phyloP scores from a whole-genome alignment of 1,284 basidiomycete species.

The Lentinula novae-zelandiae region DNA sequence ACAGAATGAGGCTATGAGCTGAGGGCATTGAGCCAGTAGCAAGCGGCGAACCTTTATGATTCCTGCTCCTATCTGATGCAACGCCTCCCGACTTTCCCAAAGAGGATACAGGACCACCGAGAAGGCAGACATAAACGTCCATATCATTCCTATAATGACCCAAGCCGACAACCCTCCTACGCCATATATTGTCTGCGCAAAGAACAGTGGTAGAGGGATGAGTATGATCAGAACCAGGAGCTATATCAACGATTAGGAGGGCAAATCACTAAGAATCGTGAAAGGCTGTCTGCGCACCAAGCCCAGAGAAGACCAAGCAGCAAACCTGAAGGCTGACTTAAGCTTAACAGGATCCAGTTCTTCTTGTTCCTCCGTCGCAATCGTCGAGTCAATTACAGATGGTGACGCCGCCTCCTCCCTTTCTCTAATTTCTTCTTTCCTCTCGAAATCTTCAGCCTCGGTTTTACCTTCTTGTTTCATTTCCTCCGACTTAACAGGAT shows the following conservation, averaged over 20 bases:
- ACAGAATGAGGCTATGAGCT: not conserved
- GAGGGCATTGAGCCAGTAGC: not conserved
- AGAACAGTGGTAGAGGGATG: slow-evolving; percentile 83
- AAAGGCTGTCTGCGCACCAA: slow-evolving; percentile 43
- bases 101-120: slow-evolving; percentile 82
- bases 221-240: slow-evolving; percentile 63
- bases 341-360: slow-evolving; percentile 63
- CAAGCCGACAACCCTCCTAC: slow-evolving; percentile 69
- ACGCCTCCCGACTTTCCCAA: slow-evolving; percentile 73
- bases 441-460: slow-evolving; percentile 22
- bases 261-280: not conserved
- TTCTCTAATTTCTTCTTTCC: slow-evolving; percentile 28
- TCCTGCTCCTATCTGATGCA: slow-evolving; percentile 57
- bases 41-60: slow-evolving; percentile 50
- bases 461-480: not conserved
- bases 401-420: slow-evolving; percentile 28
- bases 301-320: slow-evolving; percentile 64
- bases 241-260: slow-evolving; percentile 28
- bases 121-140: slow-evolving; percentile 76
- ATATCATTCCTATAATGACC: slow-evolving; percentile 78
- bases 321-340: slow-evolving; percentile 73
- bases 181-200: slow-evolving; percentile 70
- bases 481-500: not conserved
- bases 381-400: slow-evolving; percentile 24
- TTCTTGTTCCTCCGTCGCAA: slow-evolving; percentile 36